Evolutionary conservation across 1,139 yeast genomes (phyloP), one percentile per base, ranked within the genome.

Genomic region (Taphrina wiesneri): DNA sequence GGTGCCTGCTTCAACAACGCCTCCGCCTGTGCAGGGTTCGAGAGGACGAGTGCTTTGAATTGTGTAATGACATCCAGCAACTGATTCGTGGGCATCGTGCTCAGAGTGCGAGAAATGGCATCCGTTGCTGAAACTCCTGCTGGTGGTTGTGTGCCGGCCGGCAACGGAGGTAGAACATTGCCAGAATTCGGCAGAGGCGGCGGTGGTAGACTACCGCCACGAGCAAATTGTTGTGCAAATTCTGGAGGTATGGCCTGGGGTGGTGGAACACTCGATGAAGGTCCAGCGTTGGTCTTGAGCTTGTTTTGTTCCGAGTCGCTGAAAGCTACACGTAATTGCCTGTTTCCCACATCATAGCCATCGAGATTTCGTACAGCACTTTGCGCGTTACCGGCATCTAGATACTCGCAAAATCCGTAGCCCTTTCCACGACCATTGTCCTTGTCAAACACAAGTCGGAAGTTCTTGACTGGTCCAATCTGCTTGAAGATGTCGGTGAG

Each of bases 351-450:
- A 34, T 84, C 82, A 77, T 87, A 87, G 70, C 90, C 88, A 75
- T 90, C 89, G 71, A 92, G 79, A 77, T 92, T 93, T 68, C 98
- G 80, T 21, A 91, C 96, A 0, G 98, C 98, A 17, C 95, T 86
- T 1, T 90, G 86, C 0, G 97, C 97, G 0, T 97, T 88, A 71
- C 89, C 96, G 21, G 78, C 72, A 70, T 83, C 72, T 65, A 67
- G 45, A 17, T 47, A 92, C 71, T 88, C 92, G 23, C 92, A 87
- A 72, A 88, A 89, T 2, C 96, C 97, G 75, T 85, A 90, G 0
- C 98, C 98, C 75, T 88, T 90, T 19, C 96, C 89, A 74, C 87
- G 88, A 1, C 98, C 98, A 0, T 96, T 90, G 67, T 86, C 86
- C 53, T 89, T 87, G 75, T 92, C 98, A 74, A 92, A 90, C 74